Evolutionary conservation across 2,329 filamentous ascomycete species (phyloP), one percentile per base, ranked within the genome.

Genomic region (Sporothrix globosa): DNA sequence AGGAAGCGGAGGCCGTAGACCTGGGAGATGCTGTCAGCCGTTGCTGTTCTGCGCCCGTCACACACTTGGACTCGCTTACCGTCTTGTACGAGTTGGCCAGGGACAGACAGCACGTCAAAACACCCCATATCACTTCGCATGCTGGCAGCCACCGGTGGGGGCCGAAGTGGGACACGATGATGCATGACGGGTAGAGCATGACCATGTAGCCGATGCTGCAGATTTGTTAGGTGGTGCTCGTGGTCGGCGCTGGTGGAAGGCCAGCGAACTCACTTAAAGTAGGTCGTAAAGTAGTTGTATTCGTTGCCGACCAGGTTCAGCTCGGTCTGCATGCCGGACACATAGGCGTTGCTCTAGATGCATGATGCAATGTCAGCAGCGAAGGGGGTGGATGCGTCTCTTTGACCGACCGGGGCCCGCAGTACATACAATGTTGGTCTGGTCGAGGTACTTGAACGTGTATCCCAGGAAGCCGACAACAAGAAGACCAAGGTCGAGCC

Each of bases 281-380:
- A 71, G 10, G 70, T 71, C 11, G 70, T 82, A 76, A 83, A 80
- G 78, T 80, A 83, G 17, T 77, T 81, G 24, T 82, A 76, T 70
- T 82, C 77, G 71, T 83, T 78, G 52, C 79, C 76, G 0, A 73
- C 74, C 71, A 85, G 79, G 34, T 78, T 73, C 3, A 86, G 79
- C 67, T 85, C 79, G 67, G 84, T 78, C 56, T 77, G 71, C 82
- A 84, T 83, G 72, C 83, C 80, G 19, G 81, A 80, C 27, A 82
- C 78, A 70, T 84, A 85, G 4, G 83, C 83, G 74, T 84, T 84
- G 71, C 61, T 68, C 69, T 70, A 46, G 2, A 17, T 34, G n/a
- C 6, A 17, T 3, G 30, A 30, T 30, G 30, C 30, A 5, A 44
- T 44, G 58, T 63, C 21, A 48, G 60, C 41, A 48, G 34, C 34